Conservation (phyloP, 2,329 filamentous ascomycete genomes). For the Aspergillus pseudoglaucus region DNA sequence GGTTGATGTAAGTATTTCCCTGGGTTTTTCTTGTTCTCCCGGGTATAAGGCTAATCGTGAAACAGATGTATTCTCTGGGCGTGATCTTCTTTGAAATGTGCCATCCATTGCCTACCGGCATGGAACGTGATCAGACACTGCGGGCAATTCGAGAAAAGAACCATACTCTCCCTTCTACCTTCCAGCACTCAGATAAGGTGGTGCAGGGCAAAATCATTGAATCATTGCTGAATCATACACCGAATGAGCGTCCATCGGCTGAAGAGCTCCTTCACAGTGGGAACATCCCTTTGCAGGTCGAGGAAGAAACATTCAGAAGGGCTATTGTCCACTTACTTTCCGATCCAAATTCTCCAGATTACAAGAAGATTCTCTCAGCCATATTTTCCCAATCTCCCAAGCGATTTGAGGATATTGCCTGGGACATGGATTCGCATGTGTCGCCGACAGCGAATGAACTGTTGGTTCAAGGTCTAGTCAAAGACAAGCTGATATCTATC, state of each 20-base stretch:
- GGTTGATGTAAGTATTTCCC: slow-evolving; percentile 62
- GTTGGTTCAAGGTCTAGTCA: slow-evolving; percentile 66
- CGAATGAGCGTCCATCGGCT: slow-evolving; percentile 74
- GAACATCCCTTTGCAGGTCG: slow-evolving; percentile 82
- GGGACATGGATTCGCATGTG: slow-evolving; percentile 60
- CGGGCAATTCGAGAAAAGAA: slow-evolving; percentile 61
- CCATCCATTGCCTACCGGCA: slow-evolving; percentile 53
- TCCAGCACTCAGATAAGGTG: slow-evolving; percentile 60
- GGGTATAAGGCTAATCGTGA: not conserved
- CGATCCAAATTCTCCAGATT: slow-evolving; percentile 78
- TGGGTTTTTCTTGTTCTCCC: not conserved
- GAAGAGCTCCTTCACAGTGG: slow-evolving; percentile 76
- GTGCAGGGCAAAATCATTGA: slow-evolving; percentile 70
- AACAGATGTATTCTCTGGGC: slow-evolving; percentile 83
- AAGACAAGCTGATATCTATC: slow-evolving; percentile 65
- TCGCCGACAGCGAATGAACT: slow-evolving; percentile 48
- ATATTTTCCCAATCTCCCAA: slow-evolving; percentile 72
- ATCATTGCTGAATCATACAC: slow-evolving; percentile 73
- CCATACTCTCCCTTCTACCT: slow-evolving; percentile 65
- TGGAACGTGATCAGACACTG: slow-evolving; percentile 61
- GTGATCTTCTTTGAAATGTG: slow-evolving; percentile 99
- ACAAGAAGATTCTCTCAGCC: slow-evolving; percentile 80
- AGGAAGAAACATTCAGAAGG: slow-evolving; percentile 82
- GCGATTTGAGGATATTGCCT: slow-evolving; percentile 72
- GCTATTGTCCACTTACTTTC: slow-evolving; percentile 69